phyloP scores from a whole-genome alignment of 306 rosid species.

The Begonia fuchsioides region DNA sequence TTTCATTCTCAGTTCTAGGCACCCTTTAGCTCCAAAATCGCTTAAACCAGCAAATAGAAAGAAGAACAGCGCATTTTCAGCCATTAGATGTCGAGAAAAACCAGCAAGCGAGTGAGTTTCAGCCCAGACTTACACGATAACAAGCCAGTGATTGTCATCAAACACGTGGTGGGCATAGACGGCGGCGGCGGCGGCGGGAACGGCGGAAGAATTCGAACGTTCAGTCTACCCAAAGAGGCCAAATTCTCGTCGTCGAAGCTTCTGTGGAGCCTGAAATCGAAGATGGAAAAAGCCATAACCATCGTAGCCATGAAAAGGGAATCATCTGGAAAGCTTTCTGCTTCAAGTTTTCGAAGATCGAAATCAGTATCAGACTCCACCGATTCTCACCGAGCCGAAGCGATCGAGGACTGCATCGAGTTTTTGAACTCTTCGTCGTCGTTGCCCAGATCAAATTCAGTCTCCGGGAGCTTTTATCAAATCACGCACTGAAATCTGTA shows the following conservation, averaged over 20 bases:
- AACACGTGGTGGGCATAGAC: too few relatives aligned
- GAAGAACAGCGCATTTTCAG: too few relatives aligned
- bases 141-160: too few relatives aligned
- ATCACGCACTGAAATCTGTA: too few relatives aligned
- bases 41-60: too few relatives aligned
- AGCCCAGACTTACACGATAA: too few relatives aligned
- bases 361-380: conserved; percentile 24
- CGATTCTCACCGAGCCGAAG: conserved; percentile 15
- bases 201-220: conserved; percentile 37
- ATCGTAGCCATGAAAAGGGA: conserved; percentile 33
- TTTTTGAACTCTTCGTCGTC: conserved; percentile 39
- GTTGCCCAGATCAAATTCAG: conserved; percentile 44
- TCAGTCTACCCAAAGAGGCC: conserved; percentile 28
- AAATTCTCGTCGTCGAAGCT: conserved; percentile 34
- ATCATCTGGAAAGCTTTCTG: conserved; percentile 56
- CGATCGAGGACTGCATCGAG: conserved; percentile 13
- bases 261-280: conserved; percentile 44
- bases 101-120: too few relatives aligned
- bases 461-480: conserved; percentile 13
- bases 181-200: too few relatives aligned
- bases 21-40: too few relatives aligned
- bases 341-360: conserved; percentile 50
- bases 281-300: conserved; percentile 41
- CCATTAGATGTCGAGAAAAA: too few relatives aligned
- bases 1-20: too few relatives aligned